phyloP scores from a whole-genome alignment of 2,329 filamentous ascomycete species.

The Septoria petroselini region DNA sequence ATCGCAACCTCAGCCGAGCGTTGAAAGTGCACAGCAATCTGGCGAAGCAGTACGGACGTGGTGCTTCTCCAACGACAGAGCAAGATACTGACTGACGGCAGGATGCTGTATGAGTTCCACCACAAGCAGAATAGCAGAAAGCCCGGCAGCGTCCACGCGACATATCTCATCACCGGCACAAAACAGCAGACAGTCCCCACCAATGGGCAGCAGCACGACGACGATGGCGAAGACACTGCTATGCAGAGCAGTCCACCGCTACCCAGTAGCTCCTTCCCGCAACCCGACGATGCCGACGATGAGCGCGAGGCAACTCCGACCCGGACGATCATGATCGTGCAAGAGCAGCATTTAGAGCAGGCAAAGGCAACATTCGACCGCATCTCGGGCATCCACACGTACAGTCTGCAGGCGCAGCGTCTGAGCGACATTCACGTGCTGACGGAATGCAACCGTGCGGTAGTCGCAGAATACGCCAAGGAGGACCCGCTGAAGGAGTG shows the following conservation, averaged over 20 bases:
- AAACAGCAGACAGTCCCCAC: conserved; percentile 45
- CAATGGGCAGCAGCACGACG: conserved; percentile 43
- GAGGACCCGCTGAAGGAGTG: conserved; percentile 60
- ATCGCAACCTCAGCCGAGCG: conserved; percentile 77
- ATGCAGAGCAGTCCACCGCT: conserved; percentile 65
- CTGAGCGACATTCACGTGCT: conserved; percentile 67
- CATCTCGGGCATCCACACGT: conserved; percentile 79
- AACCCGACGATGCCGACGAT: conserved; percentile 44
- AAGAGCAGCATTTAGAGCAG: conserved; percentile 38
- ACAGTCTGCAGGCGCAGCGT: conserved; percentile 72
- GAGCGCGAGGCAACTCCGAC: conserved; percentile 53
- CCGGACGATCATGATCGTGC: conserved; percentile 32
- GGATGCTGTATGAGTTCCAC: conserved; percentile 86
- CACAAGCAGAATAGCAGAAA: conserved; percentile 71
- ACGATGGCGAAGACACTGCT: conserved; percentile 61
- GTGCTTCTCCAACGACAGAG: neutral
- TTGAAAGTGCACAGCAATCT: conserved; percentile 79
- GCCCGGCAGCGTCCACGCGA: conserved; percentile 75
- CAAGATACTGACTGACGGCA: conserved; percentile 41
- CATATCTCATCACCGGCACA: conserved; percentile 79
- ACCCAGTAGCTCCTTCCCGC: conserved; percentile 62
- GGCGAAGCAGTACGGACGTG: conserved; percentile 72
- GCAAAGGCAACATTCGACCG: conserved; percentile 65
- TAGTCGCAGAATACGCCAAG: conserved; percentile 53
- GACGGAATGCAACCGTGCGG: conserved; percentile 64